phyloP scores from a whole-genome alignment of 2,329 filamentous ascomycete genomes.

The Rutstroemia sp. region DNA sequence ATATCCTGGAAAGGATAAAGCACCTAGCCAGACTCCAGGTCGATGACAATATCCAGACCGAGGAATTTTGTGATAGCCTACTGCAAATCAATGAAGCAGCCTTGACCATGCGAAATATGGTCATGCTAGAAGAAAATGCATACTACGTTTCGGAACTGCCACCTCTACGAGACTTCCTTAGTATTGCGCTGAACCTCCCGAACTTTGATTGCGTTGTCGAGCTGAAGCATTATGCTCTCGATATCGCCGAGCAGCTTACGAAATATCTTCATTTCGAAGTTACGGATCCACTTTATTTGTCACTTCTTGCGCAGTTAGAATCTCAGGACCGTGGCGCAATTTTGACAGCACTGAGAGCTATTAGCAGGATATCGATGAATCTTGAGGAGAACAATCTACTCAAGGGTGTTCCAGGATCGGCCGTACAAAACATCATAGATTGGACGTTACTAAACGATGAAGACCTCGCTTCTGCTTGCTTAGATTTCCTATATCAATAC shows the following conservation, averaged over 20 bases:
- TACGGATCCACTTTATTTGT: slow-evolving; percentile 71
- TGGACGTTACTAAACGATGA: slow-evolving; percentile 82
- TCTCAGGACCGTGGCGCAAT: slow-evolving; percentile 76
- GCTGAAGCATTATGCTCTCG: slow-evolving; percentile 82
- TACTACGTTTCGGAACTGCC: slow-evolving; percentile 68
- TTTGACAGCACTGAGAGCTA: slow-evolving; percentile 69
- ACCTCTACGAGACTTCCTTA: slow-evolving; percentile 72
- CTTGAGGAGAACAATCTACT: slow-evolving; percentile 72
- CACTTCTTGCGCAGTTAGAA: slow-evolving; percentile 56
- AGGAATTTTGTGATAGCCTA: slow-evolving; percentile 62
- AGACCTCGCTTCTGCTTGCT: slow-evolving; percentile 76
- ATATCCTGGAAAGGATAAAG: slow-evolving; percentile 66
- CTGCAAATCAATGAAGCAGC: slow-evolving; percentile 78
- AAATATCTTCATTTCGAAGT: slow-evolving; percentile 67
- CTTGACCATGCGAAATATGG: slow-evolving; percentile 89
- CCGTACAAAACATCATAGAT: slow-evolving; percentile 61
- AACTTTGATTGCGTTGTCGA: slow-evolving; percentile 66
- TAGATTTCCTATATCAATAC: slow-evolving; percentile 95
- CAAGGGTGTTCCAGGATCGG: slow-evolving; percentile 56
- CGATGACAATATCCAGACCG: slow-evolving; percentile 63
- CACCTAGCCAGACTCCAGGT: slow-evolving; percentile 53
- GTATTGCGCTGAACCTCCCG: slow-evolving; percentile 74
- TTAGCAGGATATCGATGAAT: slow-evolving; percentile 84
- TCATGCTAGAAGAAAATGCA: slow-evolving; percentile 86
- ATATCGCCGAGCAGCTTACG: slow-evolving; percentile 86